Base-by-base conservation (phyloP, 2,329 filamentous ascomycete species). In the Trichophyton equinum region DNA sequence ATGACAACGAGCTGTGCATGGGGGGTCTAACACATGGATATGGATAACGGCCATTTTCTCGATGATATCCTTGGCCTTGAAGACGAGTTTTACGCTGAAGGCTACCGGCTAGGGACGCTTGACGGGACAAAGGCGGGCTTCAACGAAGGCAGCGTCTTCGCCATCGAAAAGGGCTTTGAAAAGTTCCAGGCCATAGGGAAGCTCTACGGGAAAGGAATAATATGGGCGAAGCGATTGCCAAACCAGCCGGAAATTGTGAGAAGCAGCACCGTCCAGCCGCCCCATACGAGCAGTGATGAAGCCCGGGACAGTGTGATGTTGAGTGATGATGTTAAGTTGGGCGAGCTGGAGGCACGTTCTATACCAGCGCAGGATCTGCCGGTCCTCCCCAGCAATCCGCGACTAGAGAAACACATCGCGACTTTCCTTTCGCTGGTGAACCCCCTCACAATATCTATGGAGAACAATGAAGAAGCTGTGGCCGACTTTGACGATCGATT, bases 101-200 rank as follows among this genome's bases (percentile, higher is more conserved):
- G 94, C 62, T 92, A 91, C 77, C 73, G 79, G 4, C 81, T 89
- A 60, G 94, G 94, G 49, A 73, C 84, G 56, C 76, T 80, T 46
- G 92, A 96, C 74, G 94, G 94, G 62, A 78, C 83, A 46, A 81
- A 81, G 62, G 86, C 89, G 36, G 94, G 94, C 44, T 85, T 86
- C 62, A 84, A 89, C 65, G 94, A 99, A 79, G 94, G 94, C 63
- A 88, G 91, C 58, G 83, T 90, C 20, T 90, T 97, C 70, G 94
- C 92, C 0, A 83, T 97, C 47, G 88, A 95, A 71, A 94, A 91
- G 65, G 92, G 91, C 0, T 97, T 94, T 68, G 89, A 96, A 68
- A 97, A 96, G 75, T 96, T 95, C 69, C 71, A 88, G 47, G 86
- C 90, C 64, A 82, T 90, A 72, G 92, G 92, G 1, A 81, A 81